These are phyloP conservation scores for Leonotis leonurus DNA, from an alignment of 257 asterid species.

Conservation along the genomic window DNA sequence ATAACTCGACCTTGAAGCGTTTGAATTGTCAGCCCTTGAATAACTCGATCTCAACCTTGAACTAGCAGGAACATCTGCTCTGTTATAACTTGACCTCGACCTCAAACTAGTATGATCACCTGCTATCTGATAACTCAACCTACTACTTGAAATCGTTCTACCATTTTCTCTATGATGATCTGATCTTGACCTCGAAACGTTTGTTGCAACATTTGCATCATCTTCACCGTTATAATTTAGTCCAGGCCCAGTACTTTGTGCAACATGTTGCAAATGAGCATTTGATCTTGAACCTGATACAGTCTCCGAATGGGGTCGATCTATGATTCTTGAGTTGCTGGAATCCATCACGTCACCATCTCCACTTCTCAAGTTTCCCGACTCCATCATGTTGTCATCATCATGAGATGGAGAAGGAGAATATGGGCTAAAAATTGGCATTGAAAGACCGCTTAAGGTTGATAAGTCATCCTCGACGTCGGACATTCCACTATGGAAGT, in stretches of 20 bases:
- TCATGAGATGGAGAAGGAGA: slow-evolving; percentile 19
- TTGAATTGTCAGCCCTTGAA: not conserved
- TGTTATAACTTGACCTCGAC: slow-evolving; percentile 17
- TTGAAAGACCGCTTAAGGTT: slow-evolving; percentile 23
- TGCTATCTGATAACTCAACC: slow-evolving; percentile 16
- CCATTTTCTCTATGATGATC: slow-evolving; percentile 10
- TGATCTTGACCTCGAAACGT: slow-evolving; percentile 13
- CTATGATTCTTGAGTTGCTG: slow-evolving; percentile 9
- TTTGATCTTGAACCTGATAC: slow-evolving; percentile 8
- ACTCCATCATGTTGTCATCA: slow-evolving; percentile 15
- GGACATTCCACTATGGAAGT: slow-evolving; percentile 27
- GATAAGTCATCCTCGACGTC: slow-evolving; percentile 32
- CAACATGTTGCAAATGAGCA: not conserved
- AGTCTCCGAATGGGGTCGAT: slow-evolving; percentile 5
- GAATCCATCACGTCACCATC: not conserved
- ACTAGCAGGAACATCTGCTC: not conserved
- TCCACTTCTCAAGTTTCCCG: slow-evolving; percentile 22
- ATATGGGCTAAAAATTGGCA: slow-evolving; percentile 22
- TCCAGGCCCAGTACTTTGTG: slow-evolving; percentile 1
- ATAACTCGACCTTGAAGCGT: slow-evolving; percentile 16
- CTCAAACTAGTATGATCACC: not conserved
- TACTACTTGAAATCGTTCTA: not conserved
- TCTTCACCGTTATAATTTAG: slow-evolving; percentile 8
- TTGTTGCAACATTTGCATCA: slow-evolving; percentile 1
- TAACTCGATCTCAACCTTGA: slow-evolving; percentile 18